Percentiles rank a stretch among this genome's conserved stretches.
Evolutionary conservation across 495 filamentous ascomycete species (phyloP).

Genomic region (Articulospora tetracladia): DNA sequence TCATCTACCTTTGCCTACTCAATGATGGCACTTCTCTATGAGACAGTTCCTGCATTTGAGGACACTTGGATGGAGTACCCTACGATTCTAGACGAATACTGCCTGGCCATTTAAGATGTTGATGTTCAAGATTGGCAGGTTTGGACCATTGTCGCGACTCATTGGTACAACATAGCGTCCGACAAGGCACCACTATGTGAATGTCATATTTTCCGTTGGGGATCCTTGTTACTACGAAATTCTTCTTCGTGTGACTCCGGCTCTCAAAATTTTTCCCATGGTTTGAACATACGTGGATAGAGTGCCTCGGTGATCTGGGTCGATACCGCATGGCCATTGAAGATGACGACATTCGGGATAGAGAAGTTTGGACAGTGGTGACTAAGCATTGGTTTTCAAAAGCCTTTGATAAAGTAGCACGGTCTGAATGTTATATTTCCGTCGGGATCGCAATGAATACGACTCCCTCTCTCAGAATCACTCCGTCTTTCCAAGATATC

Average conservation of each 20-base stretch:
- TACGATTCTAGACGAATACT: conserved; percentile 61
- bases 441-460: too few species aligned
- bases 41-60: conserved; percentile 55
- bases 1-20: conserved; percentile 79
- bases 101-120: conserved; percentile 75
- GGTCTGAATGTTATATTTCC: too few species aligned
- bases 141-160: conserved; percentile 74
- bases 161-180: conserved; percentile 79
- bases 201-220: too few species aligned
- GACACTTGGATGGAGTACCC: conserved; percentile 83
- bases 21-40: conserved; percentile 73
- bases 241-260: too few species aligned
- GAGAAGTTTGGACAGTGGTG: conserved; percentile 75
- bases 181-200: too few species aligned
- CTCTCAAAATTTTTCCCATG: too few species aligned
- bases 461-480: too few species aligned
- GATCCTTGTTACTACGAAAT: too few species aligned
- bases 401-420: conserved; percentile 68
- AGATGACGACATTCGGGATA: conserved; percentile 63
- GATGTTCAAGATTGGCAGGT: conserved; percentile 67
- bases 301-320: conserved; percentile 78
- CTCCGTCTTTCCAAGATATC: conserved; percentile 80
- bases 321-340: conserved; percentile 69
- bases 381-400: conserved; percentile 78
- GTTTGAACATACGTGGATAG: conserved; percentile 89